Evolutionary conservation across 805 yeast species (phyloP).

Genomic region (Kuraishia ogatae): DNA sequence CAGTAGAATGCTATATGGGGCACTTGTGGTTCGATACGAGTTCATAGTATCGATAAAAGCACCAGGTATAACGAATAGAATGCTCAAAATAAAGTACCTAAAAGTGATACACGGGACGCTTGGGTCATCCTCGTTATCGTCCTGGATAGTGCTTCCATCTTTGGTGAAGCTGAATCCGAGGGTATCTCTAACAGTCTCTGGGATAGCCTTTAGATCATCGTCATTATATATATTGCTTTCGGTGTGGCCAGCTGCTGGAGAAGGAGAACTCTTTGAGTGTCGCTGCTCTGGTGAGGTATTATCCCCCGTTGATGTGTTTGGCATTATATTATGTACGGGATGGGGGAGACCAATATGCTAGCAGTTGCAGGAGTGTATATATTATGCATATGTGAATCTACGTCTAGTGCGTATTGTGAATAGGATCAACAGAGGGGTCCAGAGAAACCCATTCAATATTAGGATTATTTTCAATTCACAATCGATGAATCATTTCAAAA

Average conservation of each 20-base stretch:
- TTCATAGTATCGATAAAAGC: slow-evolving; percentile 31
- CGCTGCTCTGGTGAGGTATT: not conserved
- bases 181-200: slow-evolving; percentile 23
- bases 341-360: not conserved
- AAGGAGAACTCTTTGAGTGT: not conserved
- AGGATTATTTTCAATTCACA: no score
- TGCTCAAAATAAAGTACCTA: slow-evolving; percentile 24
- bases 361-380: not conserved
- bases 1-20: slow-evolving; percentile 42
- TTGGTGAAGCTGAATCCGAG: slow-evolving; percentile 15
- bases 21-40: slow-evolving; percentile 24
- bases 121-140: slow-evolving; percentile 11
- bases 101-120: slow-evolving; percentile 22
- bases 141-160: slow-evolving; percentile 3
- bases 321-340: not conserved
- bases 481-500: no score
- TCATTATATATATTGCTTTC: not conserved
- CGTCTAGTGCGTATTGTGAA: no score
- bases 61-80: slow-evolving; percentile 28
- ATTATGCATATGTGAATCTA: not conserved
- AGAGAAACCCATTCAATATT: no score
- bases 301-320: not conserved
- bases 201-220: slow-evolving; percentile 18
- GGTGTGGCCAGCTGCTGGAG: not conserved
- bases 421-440: no score